These are phyloP conservation scores for Fraxinus sp. DNA, from an alignment of 305 asterid species.

Conservation along the genomic window DNA sequence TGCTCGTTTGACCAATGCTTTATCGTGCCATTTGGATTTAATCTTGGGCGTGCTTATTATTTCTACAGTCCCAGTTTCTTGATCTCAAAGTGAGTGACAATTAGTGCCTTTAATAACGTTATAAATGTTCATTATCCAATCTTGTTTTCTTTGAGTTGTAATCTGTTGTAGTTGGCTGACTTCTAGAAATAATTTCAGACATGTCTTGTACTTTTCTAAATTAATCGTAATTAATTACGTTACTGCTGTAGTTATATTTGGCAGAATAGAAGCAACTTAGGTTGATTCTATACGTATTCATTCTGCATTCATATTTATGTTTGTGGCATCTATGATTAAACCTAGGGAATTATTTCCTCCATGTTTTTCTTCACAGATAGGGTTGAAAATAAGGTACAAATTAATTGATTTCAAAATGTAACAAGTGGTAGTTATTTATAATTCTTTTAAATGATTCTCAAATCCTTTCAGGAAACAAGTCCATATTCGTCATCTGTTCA, in stretches of 20 bases:
- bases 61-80: background rate
- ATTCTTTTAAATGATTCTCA: background rate
- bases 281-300: background rate
- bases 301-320: background rate
- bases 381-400: background rate
- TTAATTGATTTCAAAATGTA: background rate
- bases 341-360: background rate
- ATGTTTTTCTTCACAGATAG: background rate
- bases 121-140: background rate
- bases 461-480: background rate
- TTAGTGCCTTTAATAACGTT: background rate
- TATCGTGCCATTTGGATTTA: background rate
- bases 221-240: background rate
- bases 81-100: conserved; percentile 12
- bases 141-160: background rate
- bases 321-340: background rate
- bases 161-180: background rate
- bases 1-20: background rate
- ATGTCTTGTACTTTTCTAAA: background rate
- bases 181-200: background rate
- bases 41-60: background rate
- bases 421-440: background rate
- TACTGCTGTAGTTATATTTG: background rate
- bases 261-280: background rate
- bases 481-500: background rate